Base-by-base conservation (phyloP, 2,329 filamentous ascomycete species). In the Trichoderma afroharzianum region DNA sequence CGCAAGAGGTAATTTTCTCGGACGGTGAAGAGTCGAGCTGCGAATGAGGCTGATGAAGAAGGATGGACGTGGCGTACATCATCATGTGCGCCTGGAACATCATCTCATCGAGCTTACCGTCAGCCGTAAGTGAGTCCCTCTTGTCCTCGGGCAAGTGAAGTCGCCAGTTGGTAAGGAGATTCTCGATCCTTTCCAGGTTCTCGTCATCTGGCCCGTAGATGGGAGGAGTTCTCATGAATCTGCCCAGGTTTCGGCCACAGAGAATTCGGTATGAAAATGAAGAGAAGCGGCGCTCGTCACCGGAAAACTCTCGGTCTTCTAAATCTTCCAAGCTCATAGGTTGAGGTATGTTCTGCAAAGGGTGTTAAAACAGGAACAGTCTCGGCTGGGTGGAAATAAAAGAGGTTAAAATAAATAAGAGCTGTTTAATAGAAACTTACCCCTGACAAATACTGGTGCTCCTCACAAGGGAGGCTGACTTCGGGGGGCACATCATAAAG, bases 1-100 rank as follows among this genome's bases (percentile, higher is more conserved):
- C 90, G 77, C 91, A 93, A 1, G 90, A 90, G 28, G 87, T 92
- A 74, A 93, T 85, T 26, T 84, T 81, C 11, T 86, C 83, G 3
- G 86, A 85, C 6, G 86, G 87, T 59, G 87, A 88, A 30, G 85
- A 88, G 79, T 92, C 91, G 21, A 95, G 86, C 76, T 93, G 92
- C 4, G 92, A 95, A 70, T 92, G 88, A 9, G 93, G 93, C 74
- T 95, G 91, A 78, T 96, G 93, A 21, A 96, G 86, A 74, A 94
- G 88, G 76, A 96, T 93, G 1, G 90, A 87, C 72, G 87, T 88
- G 7, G 87, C 86, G 73, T 88, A 83, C 36, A 83, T 87, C 76
- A 97, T 93, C 89, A 97, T 95, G 74, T 93, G 91, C 1, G 93
- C 94, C 79, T 97, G 93, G 82, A 97, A 97, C 81, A 97, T 90